A percentile compares a stretch with the other conserved stretches of the same genome.
phyloP scores from a whole-genome alignment of 305 asterid genomes.

The Lippia alba region DNA sequence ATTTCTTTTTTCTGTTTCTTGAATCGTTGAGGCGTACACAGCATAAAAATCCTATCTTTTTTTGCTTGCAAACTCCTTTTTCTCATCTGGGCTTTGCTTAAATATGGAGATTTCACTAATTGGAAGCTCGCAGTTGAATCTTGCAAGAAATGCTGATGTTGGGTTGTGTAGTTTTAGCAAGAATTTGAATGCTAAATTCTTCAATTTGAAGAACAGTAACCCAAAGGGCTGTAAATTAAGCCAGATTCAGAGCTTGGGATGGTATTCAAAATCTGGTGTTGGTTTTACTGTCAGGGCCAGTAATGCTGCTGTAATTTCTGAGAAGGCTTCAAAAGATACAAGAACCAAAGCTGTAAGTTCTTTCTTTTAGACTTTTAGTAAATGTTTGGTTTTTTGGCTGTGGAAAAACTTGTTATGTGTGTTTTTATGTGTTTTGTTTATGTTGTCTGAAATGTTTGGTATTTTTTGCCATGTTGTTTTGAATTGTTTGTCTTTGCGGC shows the following conservation, averaged over 20 bases:
- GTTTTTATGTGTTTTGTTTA: not conserved
- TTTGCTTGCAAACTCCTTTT: not conserved
- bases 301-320: conserved; percentile 27
- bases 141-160: conserved; percentile 41
- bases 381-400: not conserved
- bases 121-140: conserved; percentile 63
- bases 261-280: conserved; percentile 31
- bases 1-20: too few relatives aligned
- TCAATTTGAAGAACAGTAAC: conserved; percentile 39
- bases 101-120: conserved; percentile 60
- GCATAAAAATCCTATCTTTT: not conserved
- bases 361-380: not conserved
- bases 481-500: not conserved
- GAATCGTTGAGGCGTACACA: not conserved
- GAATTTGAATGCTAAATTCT: conserved; percentile 43
- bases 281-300: conserved; percentile 35
- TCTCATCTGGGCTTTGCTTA: conserved; percentile 23
- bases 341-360: conserved; percentile 39
- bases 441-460: not conserved
- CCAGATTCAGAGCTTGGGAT: conserved; percentile 24
- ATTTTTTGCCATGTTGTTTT: not conserved
- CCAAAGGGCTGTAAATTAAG: conserved; percentile 27
- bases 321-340: conserved; percentile 24
- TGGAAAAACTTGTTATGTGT: not conserved
- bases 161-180: conserved; percentile 52